Conservation (phyloP, 306 rosid species). For the Acacia crassicarpa region DNA sequence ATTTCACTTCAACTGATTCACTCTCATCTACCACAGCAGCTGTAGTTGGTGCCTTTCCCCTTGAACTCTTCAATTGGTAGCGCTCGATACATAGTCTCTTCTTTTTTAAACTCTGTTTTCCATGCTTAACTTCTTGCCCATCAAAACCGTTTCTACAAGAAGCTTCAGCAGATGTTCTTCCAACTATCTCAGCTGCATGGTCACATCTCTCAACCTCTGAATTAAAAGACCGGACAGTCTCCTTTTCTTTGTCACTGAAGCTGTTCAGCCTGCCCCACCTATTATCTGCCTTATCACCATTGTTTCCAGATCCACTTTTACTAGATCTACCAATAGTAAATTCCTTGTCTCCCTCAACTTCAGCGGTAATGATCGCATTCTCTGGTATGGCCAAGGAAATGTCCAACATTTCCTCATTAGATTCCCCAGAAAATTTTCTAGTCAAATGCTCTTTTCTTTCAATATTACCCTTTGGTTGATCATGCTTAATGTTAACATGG, state of each 20-base stretch:
- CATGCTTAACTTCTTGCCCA: not conserved
- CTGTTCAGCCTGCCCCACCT: constrained; percentile 27
- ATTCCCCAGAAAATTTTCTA: not conserved
- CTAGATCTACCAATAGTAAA: not conserved
- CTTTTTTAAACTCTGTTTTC: not conserved
- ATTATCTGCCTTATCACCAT: not conserved
- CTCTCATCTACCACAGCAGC: not conserved
- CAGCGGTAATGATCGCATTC: not conserved
- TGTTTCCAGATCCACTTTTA: constrained; percentile 22
- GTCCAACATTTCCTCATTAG: constrained; percentile 3
- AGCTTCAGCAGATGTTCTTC: not conserved
- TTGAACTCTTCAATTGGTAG: not conserved
- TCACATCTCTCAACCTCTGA: not conserved
- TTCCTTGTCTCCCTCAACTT: constrained; percentile 27
- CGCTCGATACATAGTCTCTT: not conserved
- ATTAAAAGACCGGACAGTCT: constrained; percentile 5
- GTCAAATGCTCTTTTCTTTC: constrained; percentile 14
- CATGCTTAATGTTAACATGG: constrained; percentile 28
- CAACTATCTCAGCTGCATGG: not conserved
- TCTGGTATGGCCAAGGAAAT: not conserved
- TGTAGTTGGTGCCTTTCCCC: not conserved
- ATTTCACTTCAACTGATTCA: not conserved
- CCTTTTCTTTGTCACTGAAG: constrained; percentile 25
- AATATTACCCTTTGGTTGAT: constrained; percentile 42
- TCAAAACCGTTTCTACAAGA: not conserved